Percentiles rank a stretch among this genome's conserved stretches.
Conservation (phyloP, 495 filamentous ascomycete genomes). For the Trichoderma parareesei region DNA sequence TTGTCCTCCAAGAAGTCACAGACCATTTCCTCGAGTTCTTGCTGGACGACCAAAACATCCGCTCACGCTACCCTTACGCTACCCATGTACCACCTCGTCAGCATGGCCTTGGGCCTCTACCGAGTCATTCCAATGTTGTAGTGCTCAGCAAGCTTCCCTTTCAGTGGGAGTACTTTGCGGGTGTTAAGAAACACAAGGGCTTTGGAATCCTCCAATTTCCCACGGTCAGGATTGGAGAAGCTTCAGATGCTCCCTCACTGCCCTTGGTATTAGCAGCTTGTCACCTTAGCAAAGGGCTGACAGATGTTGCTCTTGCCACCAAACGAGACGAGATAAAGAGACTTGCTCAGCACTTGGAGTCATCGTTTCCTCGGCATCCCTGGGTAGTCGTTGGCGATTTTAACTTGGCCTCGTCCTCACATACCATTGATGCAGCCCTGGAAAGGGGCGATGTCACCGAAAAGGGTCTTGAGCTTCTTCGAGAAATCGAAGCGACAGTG, state of each 20-base stretch:
- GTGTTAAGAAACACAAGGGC: slow-evolving; percentile 42
- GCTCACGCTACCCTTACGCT: slow-evolving; percentile 37
- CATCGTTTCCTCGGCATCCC: slow-evolving; percentile 25
- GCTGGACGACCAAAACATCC: slow-evolving; percentile 35
- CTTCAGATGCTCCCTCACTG: slow-evolving; percentile 12
- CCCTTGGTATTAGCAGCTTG: slow-evolving; percentile 40
- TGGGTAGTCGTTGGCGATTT: slow-evolving; percentile 53
- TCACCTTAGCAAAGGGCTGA: slow-evolving; percentile 47
- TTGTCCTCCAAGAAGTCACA: slow-evolving; percentile 53
- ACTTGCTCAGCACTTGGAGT: slow-evolving; percentile 33
- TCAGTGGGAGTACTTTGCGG: slow-evolving; percentile 39
- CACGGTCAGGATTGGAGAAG: slow-evolving; percentile 22
- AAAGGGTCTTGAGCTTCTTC: slow-evolving; percentile 24
- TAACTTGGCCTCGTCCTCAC: slow-evolving; percentile 45
- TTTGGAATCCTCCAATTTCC: slow-evolving; percentile 36
- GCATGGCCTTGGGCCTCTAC: slow-evolving; percentile 38
- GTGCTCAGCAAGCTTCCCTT: slow-evolving; percentile 44
- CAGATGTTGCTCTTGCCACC: slow-evolving; percentile 40
- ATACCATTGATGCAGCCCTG: slow-evolving; percentile 40
- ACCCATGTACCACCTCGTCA: slow-evolving; percentile 43
- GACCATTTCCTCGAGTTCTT: slow-evolving; percentile 47
- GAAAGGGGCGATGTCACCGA: slow-evolving; percentile 35
- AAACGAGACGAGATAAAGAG: slow-evolving; percentile 41
- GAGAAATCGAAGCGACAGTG: slow-evolving; percentile 27
- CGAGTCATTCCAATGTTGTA: slow-evolving; percentile 45